Percentiles rank a stretch among this genome's conserved stretches.
phyloP scores from a whole-genome alignment of 345 rosid species.

The Corchorus olitorius region DNA sequence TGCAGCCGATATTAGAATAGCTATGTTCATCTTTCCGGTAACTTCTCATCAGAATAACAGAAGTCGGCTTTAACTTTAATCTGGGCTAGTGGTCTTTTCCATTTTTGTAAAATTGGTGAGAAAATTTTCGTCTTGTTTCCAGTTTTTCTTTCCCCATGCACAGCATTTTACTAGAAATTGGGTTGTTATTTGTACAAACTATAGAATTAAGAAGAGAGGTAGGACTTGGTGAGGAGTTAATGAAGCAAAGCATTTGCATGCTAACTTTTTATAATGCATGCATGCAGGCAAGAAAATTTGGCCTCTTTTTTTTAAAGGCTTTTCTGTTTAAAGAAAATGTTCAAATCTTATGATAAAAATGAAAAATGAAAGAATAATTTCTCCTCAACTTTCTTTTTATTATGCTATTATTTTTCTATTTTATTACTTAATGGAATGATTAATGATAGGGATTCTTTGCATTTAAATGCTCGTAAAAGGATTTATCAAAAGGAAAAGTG shows the following conservation, averaged over 20 bases:
- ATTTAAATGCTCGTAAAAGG: no score
- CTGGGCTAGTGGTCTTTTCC: neutral
- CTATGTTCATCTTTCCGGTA: neutral
- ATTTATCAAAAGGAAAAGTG: no score
- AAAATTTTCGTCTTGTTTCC: conserved; percentile 13
- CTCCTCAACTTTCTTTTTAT: no score
- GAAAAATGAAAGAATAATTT: no score
- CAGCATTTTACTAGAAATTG: neutral
- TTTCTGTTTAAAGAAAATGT: neutral
- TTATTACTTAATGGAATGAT: no score
- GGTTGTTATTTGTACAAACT: conserved; percentile 22
- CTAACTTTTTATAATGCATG: conserved; percentile 44
- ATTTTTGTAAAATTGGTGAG: neutral
- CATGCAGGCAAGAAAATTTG: conserved; percentile 17
- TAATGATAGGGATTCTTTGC: no score
- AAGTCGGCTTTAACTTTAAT: neutral
- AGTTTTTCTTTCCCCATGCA: neutral
- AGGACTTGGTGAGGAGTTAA: neutral
- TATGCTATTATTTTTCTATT: no score
- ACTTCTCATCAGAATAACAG: neutral
- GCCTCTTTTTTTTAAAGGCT: neutral
- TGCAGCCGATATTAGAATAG: conserved; percentile 39
- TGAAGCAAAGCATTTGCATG: conserved; percentile 31
- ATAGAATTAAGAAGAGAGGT: conserved; percentile 3
- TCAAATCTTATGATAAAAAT: no score